Percentiles rank a stretch among this genome's conserved stretches.
These are phyloP conservation scores for Triticum dicoccoides DNA, from an alignment of 176 grass and related monocot genomes.

Conservation along the genomic window DNA sequence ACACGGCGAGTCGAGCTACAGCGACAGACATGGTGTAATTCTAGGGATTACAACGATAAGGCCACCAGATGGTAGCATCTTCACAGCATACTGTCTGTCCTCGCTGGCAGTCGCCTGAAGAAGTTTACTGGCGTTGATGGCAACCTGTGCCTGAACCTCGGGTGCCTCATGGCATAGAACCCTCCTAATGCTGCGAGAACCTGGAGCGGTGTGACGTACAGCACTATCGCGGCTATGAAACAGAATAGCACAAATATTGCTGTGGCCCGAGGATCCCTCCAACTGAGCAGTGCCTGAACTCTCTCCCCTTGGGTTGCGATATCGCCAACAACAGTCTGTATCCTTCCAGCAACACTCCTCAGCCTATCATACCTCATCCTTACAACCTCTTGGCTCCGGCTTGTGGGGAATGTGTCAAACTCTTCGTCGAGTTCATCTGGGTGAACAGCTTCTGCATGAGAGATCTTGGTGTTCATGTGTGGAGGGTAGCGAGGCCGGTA, in stretches of 20 bases:
- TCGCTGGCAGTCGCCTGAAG: constrained; percentile 78
- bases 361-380: constrained; percentile 84
- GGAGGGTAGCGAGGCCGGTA: constrained; percentile 86
- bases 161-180: constrained; percentile 87
- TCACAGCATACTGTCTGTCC: constrained; percentile 88
- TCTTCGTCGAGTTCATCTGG: constrained; percentile 93
- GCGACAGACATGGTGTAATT: not conserved
- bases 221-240: constrained; percentile 64
- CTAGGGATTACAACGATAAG: constrained; percentile 26
- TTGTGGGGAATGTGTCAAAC: constrained; percentile 85
- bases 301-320: constrained; percentile 94
- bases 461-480: constrained; percentile 98
- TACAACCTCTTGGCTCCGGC: constrained; percentile 53
- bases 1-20: constrained; percentile 19
- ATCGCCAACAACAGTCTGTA: constrained; percentile 92
- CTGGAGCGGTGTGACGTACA: constrained; percentile 88
- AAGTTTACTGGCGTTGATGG: constrained; percentile 77
- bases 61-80: constrained; percentile 1
- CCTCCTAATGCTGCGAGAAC: constrained; percentile 74
- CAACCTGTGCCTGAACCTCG: constrained; percentile 84
- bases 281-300: constrained; percentile 87
- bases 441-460: constrained; percentile 82
- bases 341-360: constrained; percentile 87
- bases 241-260: constrained; percentile 85
- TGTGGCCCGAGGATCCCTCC: constrained; percentile 93